Evolutionary conservation across 768 basidiomycete genomes (phyloP).

Genomic region (Gyrodon lividus): DNA sequence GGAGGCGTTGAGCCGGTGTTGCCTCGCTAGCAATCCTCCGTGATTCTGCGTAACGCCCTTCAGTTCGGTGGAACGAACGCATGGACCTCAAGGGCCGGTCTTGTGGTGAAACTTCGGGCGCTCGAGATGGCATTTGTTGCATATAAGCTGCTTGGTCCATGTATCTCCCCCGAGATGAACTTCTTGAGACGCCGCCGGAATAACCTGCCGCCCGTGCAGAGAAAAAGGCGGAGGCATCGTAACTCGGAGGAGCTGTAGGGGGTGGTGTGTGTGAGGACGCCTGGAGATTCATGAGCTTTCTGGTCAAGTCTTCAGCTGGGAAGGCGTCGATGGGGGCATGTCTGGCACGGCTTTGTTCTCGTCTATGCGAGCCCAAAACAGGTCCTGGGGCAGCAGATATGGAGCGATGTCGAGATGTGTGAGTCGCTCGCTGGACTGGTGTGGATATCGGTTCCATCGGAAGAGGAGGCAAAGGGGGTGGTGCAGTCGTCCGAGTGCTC

Average conservation of each 20-base stretch:
- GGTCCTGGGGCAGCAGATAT: slow-evolving; percentile 25
- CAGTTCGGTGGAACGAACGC: slow-evolving; percentile 62
- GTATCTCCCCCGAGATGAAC: slow-evolving; percentile 19
- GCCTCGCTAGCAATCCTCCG: slow-evolving; percentile 34
- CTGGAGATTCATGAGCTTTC: slow-evolving; percentile 55
- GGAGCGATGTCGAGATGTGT: slow-evolving; percentile 37
- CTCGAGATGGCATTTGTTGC: slow-evolving; percentile 22
- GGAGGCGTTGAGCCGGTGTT: slow-evolving; percentile 28
- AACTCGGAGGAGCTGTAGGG: slow-evolving; percentile 3
- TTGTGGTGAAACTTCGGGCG: slow-evolving; percentile 19
- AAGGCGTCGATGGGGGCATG: slow-evolving; percentile 41
- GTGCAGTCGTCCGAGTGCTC: slow-evolving; percentile 20
- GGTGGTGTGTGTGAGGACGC: slow-evolving; percentile 20
- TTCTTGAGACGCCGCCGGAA: slow-evolving; percentile 18
- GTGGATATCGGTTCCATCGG: slow-evolving; percentile 14
- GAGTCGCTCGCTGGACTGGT: slow-evolving; percentile 38
- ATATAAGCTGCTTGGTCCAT: slow-evolving; percentile 10
- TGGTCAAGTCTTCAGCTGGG: slow-evolving; percentile 57
- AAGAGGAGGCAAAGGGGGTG: slow-evolving; percentile 15
- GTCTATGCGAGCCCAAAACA: slow-evolving; percentile 20
- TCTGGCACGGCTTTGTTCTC: slow-evolving; percentile 46
- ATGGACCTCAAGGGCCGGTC: slow-evolving; percentile 41
- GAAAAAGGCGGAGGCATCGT: slow-evolving; percentile 12
- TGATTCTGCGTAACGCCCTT: slow-evolving; percentile 35
- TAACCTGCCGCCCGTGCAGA: slow-evolving; percentile 12